Base-by-base conservation (phyloP, 139 green algal species). In the Chlamydomonas asymmetrica region DNA sequence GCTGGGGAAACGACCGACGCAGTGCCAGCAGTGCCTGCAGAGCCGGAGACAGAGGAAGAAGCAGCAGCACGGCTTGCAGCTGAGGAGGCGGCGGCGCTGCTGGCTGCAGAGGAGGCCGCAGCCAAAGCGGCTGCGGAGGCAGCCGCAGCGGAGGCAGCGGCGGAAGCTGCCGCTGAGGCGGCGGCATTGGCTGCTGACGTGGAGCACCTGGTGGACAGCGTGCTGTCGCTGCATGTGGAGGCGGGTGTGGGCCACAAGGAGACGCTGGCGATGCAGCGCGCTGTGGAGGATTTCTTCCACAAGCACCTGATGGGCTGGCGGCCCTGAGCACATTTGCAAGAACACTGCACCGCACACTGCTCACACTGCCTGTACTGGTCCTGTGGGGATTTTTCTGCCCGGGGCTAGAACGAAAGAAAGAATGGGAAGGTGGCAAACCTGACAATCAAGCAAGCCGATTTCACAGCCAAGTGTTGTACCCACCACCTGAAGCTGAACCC, bases 181-280 rank as follows among this genome's bases (percentile, higher is more conserved):
- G 59, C 60, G 40, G 31, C 5, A 34, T 62, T 67, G 70, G 27
- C 4, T 69, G 16, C 20, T 50, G 74, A 50, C 1, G 43, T 80
- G 34, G 37, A 48, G 6, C 38, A 49, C 1, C 9, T 74, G 25
- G 48, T 83, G 40, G 43, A n/a, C 5, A 35, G 34, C 0, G 32
- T 22, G 20, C 32, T 83, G 35, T 34, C 65, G 41, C 29, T 73
- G 7, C 34, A 73, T 20, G 45, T 76, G 20, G 78, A 79, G 4
- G 29, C 37, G 3, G 78, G 78, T 4, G 78, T 80, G 45, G 78
- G 64, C 29, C 78, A 84, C 39, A 66, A 29, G 43, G 78, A 84
- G 66, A 76, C 65, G 48, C 32, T 10, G 8, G 29, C 43, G 23
- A 84, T 84, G 78, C 50, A 56, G 22, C 13, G 59, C 35, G 78